Conservation (phyloP, 139 green algal genomes). For the Picochlorum sp. region DNA sequence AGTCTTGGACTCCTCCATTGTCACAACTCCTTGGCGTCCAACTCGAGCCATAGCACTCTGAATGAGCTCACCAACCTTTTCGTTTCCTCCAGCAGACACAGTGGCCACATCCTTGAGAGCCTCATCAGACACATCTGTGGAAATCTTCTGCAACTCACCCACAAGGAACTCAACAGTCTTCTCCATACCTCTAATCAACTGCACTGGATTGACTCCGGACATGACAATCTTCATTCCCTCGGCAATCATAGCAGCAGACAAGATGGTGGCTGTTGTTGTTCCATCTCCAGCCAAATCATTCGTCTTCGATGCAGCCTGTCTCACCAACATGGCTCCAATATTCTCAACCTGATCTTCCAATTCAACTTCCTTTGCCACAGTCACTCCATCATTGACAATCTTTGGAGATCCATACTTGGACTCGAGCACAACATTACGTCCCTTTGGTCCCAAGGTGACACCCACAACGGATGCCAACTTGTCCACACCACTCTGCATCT, state of each 20-base stretch:
- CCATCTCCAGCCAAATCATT: constrained; percentile 98
- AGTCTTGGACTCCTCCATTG: constrained; percentile 96
- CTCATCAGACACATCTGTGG: constrained; percentile 69
- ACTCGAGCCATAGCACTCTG: constrained; percentile 84
- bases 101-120: constrained; percentile 88
- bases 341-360: constrained; percentile 98
- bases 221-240: constrained; percentile 95
- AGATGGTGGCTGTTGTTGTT: constrained; percentile 97
- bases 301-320: constrained; percentile 78
- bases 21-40: constrained; percentile 92
- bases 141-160: constrained; percentile 66
- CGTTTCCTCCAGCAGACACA: constrained; percentile 92
- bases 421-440: constrained; percentile 98
- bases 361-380: constrained; percentile 90
- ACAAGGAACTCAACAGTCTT: constrained; percentile 77
- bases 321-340: constrained; percentile 96
- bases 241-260: constrained; percentile 93
- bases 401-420: constrained; percentile 97
- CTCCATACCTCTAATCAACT: constrained; percentile 89
- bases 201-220: constrained; percentile 87
- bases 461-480: constrained; percentile 97
- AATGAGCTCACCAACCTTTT: constrained; percentile 91
- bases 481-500: constrained; percentile 90
- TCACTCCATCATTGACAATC: constrained; percentile 99
- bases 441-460: constrained; percentile 98